phyloP scores from a whole-genome alignment of 768 basidiomycete genomes.

The Hysterangium stoloniferum region DNA sequence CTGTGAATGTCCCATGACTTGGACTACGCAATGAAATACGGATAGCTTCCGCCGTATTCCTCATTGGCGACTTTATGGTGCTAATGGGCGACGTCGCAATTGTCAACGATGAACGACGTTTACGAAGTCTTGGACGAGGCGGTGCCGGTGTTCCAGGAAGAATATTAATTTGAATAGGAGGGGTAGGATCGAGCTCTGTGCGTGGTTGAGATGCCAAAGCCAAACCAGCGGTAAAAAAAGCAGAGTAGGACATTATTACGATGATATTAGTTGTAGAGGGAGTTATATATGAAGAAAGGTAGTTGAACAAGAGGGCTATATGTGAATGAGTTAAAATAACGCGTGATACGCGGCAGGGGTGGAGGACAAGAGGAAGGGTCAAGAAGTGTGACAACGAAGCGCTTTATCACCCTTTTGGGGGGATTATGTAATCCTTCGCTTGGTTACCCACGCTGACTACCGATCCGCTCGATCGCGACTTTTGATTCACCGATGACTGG shows the following conservation, averaged over 20 bases:
- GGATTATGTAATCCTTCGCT: too few species aligned
- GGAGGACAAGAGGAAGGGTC: too few species aligned
- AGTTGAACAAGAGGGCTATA: too few species aligned
- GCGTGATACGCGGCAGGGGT: too few species aligned
- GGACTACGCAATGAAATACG: not conserved
- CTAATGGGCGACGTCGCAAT: conserved; percentile 45
- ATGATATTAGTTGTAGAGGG: too few species aligned
- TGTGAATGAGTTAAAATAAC: too few species aligned
- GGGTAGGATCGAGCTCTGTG: not conserved
- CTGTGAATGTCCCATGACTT: not conserved
- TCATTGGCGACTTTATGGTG: conserved; percentile 48
- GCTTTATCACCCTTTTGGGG: too few species aligned
- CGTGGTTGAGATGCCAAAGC: not conserved
- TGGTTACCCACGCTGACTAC: too few species aligned
- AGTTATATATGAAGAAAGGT: too few species aligned
- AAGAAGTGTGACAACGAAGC: too few species aligned
- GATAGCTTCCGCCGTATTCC: conserved; percentile 28
- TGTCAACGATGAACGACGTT: conserved; percentile 57
- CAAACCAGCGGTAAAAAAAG: conserved; percentile 1
- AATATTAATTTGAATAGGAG: not conserved
- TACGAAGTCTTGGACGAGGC: conserved; percentile 31
- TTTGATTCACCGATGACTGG: too few species aligned
- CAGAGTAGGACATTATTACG: conserved; percentile 1
- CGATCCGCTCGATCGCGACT: too few species aligned
- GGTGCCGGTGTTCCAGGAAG: not conserved